Base-by-base conservation (phyloP, 1,284 basidiomycete genomes). In the Ganoderma boninense region DNA sequence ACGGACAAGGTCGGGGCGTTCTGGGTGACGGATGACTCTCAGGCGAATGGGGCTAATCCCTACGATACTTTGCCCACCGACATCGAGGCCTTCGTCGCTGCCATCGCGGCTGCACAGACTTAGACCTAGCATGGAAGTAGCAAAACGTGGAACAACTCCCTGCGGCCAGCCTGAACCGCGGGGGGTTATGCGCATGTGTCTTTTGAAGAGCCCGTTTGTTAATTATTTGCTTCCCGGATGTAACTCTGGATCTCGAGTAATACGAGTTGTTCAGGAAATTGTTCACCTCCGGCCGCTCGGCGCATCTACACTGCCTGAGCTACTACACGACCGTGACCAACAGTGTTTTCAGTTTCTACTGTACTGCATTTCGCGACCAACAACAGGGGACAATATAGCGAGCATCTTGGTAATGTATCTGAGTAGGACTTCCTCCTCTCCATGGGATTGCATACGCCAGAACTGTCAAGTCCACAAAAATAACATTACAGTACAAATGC, bases 1-100 rank as follows among this genome's bases (percentile, higher is more conserved):
- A 76, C 75, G 0, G 81, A 81, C 62, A 80, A 80, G 1, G 79
- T 75, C 64, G 82, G 82, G 76, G 83, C 84, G 11, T 75, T 82
- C 16, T 79, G 76, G 78, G 82, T 85, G n/a, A 85, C 83, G 8
- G 79, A 78, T n/a, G 79, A 77, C 65, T 68, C 64, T 3, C 71
- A 77, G 46, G 74, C 72, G 14, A 73, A 71, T 54, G 67, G 64
- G 20, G 70, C 49, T 8, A 75, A 77, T 57, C 77, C 77, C 6
- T 77, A 77, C 62, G 74, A 75, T 57, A 70, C 64, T 20, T 46
- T 77, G 35, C 77, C 77, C 16, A 68, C 73, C 11, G 71, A 75
- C 52, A 68, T 73, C 2, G 70, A 71, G 63, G 66, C 57, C 11
- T 77, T 76, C 35, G 73, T 76, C 8, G 64, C 71, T 10, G 70